Evolutionary conservation across 148 eudicot species (phyloP), one percentile per base, ranked within the genome.

Genomic region (Silene conica): DNA sequence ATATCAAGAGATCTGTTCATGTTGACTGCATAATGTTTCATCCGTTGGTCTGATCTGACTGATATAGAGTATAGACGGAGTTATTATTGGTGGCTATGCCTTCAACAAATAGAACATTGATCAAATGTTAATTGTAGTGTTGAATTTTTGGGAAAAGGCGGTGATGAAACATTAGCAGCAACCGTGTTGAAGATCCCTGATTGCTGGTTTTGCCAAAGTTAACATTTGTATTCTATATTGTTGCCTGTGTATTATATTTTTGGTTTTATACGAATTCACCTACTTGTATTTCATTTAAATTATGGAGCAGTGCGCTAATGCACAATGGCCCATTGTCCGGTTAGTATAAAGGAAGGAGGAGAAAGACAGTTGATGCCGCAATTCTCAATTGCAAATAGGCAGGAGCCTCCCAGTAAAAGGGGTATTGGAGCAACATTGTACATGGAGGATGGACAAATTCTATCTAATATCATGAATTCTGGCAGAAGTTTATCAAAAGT

Each of bases 191-290:
- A 14, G 43, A 5, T 50, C 6, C n/a, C 5, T 69, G 10, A 22
- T 7, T 50, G 20, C 72, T 69, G 60, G 12, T 69, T 52, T 52
- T 69, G 38, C 60, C 41, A 2, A 52, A 69, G 19, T 67, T 41
- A 68, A 46, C 9, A 46, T 11, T 11, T 68, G 48, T 46, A 45
- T 68, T 68, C 56, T 19, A 8, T 14, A 5, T 22, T 67, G 56
- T 66, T 13, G 16, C 19, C 14, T 68, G 48, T 34, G 21, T 21
- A 38, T 38, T 38, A n/a, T n/a, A n/a, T 38, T 38, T 38, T 38
- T 12, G 18, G 0, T 18, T 16, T 34, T n/a, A 22, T 63, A 12
- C 19, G n/a, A 15, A 6, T 67, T 41, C 41, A 19, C 14, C 1
- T 20, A 4, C 52, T 43, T 19, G 70, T 67, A 67, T 19, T 45